Percentiles rank a stretch among this genome's conserved stretches.
These are phyloP conservation scores for Capillidium rhysosporum DNA, from an alignment of 371 early-diverging fungal genomes.

Conservation along the genomic window DNA sequence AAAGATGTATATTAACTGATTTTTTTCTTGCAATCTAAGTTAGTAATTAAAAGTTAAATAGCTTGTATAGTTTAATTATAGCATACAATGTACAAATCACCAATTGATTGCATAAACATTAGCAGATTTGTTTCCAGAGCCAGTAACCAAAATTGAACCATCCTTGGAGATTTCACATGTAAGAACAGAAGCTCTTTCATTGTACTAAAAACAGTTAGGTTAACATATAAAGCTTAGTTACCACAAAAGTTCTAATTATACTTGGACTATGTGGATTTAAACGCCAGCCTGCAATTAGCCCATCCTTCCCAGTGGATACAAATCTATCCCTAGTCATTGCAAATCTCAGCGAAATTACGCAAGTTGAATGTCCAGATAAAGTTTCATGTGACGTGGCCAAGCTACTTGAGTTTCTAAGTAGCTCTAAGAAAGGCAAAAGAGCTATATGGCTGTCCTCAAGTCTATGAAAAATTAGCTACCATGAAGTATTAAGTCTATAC, in stretches of 20 bases:
- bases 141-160: background rate
- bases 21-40: too few relatives aligned
- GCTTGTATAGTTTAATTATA: too few relatives aligned
- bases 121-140: slow-evolving; percentile 3
- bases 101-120: background rate
- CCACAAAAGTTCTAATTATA: background rate
- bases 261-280: background rate
- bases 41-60: too few relatives aligned
- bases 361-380: background rate
- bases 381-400: background rate
- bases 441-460: slow-evolving; percentile 1
- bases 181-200: background rate
- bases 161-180: slow-evolving; percentile 1
- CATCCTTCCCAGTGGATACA: slow-evolving; percentile 4
- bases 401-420: background rate
- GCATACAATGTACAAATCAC: too few relatives aligned
- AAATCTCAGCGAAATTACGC: slow-evolving; percentile 1
- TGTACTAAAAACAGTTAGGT: background rate
- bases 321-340: background rate
- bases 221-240: background rate
- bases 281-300: slow-evolving; percentile 2
- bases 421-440: background rate
- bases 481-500: background rate
- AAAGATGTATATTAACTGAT: too few relatives aligned
- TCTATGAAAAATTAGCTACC: background rate